phyloP scores from a whole-genome alignment of 2,329 filamentous ascomycete species.

The Aspergillus jensenii region DNA sequence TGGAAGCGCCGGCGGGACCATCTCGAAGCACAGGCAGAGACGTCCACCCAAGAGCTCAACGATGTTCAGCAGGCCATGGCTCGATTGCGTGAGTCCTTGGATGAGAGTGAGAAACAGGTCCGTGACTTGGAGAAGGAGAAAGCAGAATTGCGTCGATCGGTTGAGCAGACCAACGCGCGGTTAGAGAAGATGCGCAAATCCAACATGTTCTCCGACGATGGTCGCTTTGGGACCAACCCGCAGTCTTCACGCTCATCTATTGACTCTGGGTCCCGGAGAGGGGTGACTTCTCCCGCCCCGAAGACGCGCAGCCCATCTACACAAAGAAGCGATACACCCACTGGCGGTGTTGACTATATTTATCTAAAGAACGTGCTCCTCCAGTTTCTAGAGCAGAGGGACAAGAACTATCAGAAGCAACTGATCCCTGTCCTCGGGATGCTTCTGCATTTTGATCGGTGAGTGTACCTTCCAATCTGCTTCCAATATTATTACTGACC shows the following conservation, averaged over 20 bases:
- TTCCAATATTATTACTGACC: conserved; percentile 14
- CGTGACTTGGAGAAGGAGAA: conserved; percentile 82
- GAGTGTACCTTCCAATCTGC: conserved; percentile 26
- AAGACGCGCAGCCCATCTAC: conserved; percentile 36
- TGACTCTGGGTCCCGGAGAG: conserved; percentile 51
- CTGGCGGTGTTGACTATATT: conserved; percentile 55
- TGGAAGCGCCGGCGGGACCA: conserved; percentile 73
- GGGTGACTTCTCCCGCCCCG: conserved; percentile 49
- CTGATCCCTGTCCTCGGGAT: conserved; percentile 65
- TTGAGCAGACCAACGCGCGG: conserved; percentile 74
- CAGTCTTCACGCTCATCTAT: conserved; percentile 60
- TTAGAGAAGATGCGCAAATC: conserved; percentile 78
- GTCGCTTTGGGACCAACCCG: conserved; percentile 49
- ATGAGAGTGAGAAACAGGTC: conserved; percentile 82
- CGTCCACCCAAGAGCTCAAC: conserved; percentile 68
- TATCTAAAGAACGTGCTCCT: conserved; percentile 67
- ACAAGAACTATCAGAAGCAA: conserved; percentile 68
- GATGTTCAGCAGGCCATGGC: conserved; percentile 76
- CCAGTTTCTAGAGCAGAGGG: conserved; percentile 66
- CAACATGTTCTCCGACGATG: conserved; percentile 58
- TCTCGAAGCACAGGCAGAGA: conserved; percentile 68
- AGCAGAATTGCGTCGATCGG: conserved; percentile 67
- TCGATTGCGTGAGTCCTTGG: conserved; percentile 75
- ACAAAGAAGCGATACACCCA: conserved; percentile 39
- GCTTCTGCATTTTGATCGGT: conserved; percentile 66